phyloP scores from a whole-genome alignment of 129 eudicot species.

The Flaveria sonorensis region DNA sequence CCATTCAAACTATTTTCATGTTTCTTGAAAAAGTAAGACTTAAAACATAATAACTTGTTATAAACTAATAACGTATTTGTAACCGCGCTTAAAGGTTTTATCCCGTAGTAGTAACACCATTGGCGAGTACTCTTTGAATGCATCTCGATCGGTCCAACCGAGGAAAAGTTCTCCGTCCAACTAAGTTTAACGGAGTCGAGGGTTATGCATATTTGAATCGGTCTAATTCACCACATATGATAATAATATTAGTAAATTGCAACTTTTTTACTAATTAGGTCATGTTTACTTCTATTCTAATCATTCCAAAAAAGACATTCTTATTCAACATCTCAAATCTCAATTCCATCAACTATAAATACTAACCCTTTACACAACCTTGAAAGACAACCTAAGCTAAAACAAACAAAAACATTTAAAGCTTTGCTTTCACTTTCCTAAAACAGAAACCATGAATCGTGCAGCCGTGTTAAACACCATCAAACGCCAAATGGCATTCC shows the following conservation, averaged over 20 bases:
- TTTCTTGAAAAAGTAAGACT: neutral
- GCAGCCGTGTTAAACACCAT: constrained; percentile 42
- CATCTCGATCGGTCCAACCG: neutral
- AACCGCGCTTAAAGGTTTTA: neutral
- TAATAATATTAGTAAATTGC: constrained; percentile 11
- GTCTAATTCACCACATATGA: neutral
- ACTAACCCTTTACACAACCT: constrained; percentile 22
- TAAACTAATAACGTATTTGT: neutral
- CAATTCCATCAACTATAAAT: constrained; percentile 17
- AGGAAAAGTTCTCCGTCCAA: neutral
- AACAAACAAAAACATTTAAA: constrained; percentile 22
- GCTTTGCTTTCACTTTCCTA: constrained; percentile 17
- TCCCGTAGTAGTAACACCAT: neutral
- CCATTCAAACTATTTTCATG: constrained; percentile 25
- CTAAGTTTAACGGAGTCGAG: neutral
- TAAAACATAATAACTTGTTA: neutral
- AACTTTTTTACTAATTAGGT: constrained; percentile 26
- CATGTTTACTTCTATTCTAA: constrained; percentile 30
- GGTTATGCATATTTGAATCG: neutral
- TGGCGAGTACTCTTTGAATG: neutral
- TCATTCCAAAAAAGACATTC: constrained; percentile 29
- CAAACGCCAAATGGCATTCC: constrained; percentile 43
- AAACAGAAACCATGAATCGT: constrained; percentile 47
- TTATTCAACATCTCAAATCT: neutral
- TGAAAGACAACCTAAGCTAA: constrained; percentile 11